Base-by-base conservation (phyloP, 129 eudicot genomes). In the Arctium minus region DNA sequence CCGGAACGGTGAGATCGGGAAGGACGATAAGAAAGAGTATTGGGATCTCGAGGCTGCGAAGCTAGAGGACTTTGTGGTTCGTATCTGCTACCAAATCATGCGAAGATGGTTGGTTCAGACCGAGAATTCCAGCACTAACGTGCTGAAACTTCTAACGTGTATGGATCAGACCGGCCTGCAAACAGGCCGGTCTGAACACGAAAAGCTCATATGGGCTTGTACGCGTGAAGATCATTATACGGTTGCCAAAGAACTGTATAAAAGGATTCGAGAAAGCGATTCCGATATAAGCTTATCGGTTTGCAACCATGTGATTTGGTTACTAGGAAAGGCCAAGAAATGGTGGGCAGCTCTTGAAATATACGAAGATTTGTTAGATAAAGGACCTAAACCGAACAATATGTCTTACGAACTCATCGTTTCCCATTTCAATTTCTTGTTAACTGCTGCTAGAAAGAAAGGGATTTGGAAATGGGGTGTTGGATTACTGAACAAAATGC, bases 291-390 rank as follows among this genome's bases (percentile, higher is more conserved):
- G 98, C 81, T 82, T 92, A 88, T 93, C 98, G 2, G 93, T 96
- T 6, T 96, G 99, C 80, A 96, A 96, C 69, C 99, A 93, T 60
- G 88, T 89, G 77, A 96, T 96, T 68, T 93, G 99, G 99, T 72
- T 96, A 67, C 83, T 93, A 81, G 98, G 99, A 4, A 96, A 92
- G 87, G 99, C 98, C 13, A 93, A 89, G 78, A 96, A 91, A 78
- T 96, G 99, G 99, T 96, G 99, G 99, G 98, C 97, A 0, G 99
- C 98, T 8, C 83, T 96, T n/a, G 98, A 96, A 85, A 89, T 96
- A 39, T 96, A 96, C 6, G 99, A 96, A 86, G 91, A 93, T 78
- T 80, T 96, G 86, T 74, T 96, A 73, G 99, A 96, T 39, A 89
- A 85, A 86, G 98, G 99, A 15, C 99, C 98, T 0, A 87, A 92